phyloP scores from a whole-genome alignment of 2,329 filamentous ascomycete species.

The Cladophialophora exuberans region DNA sequence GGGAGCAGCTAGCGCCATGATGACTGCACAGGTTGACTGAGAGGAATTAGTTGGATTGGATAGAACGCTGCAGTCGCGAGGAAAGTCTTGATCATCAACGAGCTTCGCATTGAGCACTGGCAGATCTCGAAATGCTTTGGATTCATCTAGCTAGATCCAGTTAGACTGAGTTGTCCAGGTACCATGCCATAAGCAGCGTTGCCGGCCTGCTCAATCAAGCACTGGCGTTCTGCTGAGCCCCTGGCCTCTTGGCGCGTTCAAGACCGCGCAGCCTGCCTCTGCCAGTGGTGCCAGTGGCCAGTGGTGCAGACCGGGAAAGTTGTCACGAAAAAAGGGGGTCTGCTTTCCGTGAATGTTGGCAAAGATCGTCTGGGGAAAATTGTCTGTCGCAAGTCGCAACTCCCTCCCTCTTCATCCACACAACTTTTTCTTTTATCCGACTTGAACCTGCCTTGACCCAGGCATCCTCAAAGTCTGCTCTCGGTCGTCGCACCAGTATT shows the following conservation, averaged over 20 bases:
- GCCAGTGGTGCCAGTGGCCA: no score
- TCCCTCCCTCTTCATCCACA: constrained; percentile 16
- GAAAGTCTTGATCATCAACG: constrained; percentile 2
- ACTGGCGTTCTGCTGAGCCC: not conserved
- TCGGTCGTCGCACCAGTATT: constrained; percentile 1
- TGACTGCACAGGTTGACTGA: constrained; percentile 2
- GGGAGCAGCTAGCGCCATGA: constrained; percentile 38
- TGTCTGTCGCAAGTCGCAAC: constrained; percentile 26
- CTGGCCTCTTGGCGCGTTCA: constrained; percentile 2
- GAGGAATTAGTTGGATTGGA: not conserved
- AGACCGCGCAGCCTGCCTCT: no score
- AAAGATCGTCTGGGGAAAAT: constrained; percentile 29
- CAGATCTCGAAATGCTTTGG: no score
- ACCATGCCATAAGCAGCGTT: not conserved
- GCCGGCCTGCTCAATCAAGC: no score
- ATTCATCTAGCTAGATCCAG: not conserved
- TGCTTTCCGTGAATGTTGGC: constrained; percentile 7
- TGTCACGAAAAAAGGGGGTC: constrained; percentile 3
- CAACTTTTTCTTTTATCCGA: not conserved
- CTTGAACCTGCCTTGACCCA: not conserved
- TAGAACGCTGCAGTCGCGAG: not conserved
- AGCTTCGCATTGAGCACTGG: not conserved
- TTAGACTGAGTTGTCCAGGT: not conserved
- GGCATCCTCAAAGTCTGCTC: not conserved
- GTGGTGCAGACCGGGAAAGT: no score